Conservation (phyloP, 192 early-diverging fungal species). For the Funneliformis geosporum region DNA sequence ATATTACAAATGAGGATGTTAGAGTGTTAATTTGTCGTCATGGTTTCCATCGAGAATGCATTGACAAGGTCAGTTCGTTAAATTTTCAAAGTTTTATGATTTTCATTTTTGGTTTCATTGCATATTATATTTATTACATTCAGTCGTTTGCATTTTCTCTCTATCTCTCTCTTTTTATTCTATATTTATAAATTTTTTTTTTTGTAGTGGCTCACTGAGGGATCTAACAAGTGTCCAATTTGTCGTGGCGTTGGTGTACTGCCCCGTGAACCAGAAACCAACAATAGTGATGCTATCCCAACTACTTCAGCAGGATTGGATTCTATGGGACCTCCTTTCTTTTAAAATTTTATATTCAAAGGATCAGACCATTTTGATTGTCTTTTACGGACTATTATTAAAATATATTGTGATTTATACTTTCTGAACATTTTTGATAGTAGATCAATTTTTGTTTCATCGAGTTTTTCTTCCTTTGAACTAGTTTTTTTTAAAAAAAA, state of each 20-base stretch:
- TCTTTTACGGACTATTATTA: neutral
- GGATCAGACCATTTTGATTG: neutral
- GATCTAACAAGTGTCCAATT: slow-evolving; percentile 56
- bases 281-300: neutral
- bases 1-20: slow-evolving; percentile 48
- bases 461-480: too few relatives aligned
- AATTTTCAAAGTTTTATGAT: neutral
- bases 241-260: slow-evolving; percentile 52
- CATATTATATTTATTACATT: neutral
- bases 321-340: neutral
- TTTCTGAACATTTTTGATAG: neutral
- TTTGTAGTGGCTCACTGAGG: slow-evolving; percentile 54
- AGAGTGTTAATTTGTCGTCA: slow-evolving; percentile 56
- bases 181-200: neutral
- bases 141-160: too few relatives aligned
- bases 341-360: neutral
- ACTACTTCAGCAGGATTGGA: neutral
- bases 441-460: neutral
- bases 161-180: neutral
- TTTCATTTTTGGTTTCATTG: neutral
- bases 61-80: slow-evolving; percentile 47
- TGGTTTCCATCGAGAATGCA: slow-evolving; percentile 57
- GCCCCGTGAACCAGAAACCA: neutral
- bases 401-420: neutral
- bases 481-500: too few relatives aligned